Evolutionary conservation across 2,329 filamentous ascomycete species (phyloP).

Genomic region (Pseudocercospora cruenta): DNA sequence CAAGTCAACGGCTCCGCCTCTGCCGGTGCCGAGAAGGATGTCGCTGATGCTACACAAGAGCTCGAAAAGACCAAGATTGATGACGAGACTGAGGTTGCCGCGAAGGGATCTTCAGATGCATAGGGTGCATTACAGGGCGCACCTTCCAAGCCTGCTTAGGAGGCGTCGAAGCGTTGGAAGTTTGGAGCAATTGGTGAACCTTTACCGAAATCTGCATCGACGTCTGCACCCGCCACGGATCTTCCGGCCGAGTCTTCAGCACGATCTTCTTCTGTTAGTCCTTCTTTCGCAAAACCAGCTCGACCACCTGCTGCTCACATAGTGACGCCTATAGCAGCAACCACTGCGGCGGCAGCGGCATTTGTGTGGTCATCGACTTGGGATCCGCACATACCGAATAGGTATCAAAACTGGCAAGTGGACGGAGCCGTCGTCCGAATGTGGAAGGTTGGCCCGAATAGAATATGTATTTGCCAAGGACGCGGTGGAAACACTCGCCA

Average conservation of each 20-base stretch:
- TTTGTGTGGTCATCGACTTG: not conserved
- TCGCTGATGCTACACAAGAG: constrained; percentile 61
- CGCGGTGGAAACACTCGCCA: not conserved
- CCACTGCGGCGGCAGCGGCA: not conserved
- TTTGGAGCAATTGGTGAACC: not conserved
- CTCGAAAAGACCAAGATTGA: constrained; percentile 65
- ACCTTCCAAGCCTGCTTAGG: not conserved
- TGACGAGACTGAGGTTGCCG: constrained; percentile 43
- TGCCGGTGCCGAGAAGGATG: constrained; percentile 62
- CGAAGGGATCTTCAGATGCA: not conserved
- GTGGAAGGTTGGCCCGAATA: not conserved
- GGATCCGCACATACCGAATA: not conserved
- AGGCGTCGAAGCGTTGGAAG: not conserved
- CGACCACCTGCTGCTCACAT: not conserved
- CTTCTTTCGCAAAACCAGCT: not conserved
- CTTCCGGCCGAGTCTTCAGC: not conserved
- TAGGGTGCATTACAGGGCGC: not conserved
- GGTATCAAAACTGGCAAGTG: not conserved
- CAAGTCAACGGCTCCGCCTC: constrained; percentile 57
- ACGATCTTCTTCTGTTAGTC: not conserved
- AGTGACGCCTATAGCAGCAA: not conserved
- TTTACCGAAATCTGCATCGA: not conserved
- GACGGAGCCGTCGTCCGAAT: not conserved
- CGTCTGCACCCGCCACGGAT: not conserved
- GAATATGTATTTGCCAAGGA: not conserved